These are phyloP conservation scores for Starmerella apicola DNA, from an alignment of 805 yeast genomes.

Conservation along the genomic window DNA sequence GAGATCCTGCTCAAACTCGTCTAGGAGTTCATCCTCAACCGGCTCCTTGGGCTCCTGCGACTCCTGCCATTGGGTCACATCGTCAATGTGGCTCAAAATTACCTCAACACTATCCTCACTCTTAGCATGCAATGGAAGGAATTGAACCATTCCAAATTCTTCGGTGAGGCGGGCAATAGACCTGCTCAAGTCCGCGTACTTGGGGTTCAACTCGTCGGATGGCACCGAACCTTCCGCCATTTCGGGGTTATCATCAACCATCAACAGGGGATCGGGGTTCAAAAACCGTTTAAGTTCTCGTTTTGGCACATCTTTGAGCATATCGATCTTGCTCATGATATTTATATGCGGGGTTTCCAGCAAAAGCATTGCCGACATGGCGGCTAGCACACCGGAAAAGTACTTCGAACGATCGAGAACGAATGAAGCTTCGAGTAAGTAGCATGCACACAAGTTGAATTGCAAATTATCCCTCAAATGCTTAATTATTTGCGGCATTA, in stretches of 20 bases:
- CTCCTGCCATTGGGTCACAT: conserved; percentile 96
- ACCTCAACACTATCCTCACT: conserved; percentile 65
- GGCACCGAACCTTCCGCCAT: neutral
- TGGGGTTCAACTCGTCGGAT: conserved; percentile 39
- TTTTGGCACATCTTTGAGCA: conserved; percentile 64
- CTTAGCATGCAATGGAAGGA: conserved; percentile 74
- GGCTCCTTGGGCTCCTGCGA: conserved; percentile 96
- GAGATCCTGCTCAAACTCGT: conserved; percentile 12
- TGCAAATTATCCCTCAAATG: conserved; percentile 70
- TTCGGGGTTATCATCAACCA: conserved; percentile 36
- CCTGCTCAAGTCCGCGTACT: conserved; percentile 57
- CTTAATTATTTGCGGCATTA: conserved; percentile 74
- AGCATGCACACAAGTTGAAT: conserved; percentile 85
- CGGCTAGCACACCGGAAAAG: conserved; percentile 88
- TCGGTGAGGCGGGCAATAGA: conserved; percentile 84
- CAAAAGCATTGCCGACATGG: conserved; percentile 96
- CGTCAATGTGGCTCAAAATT: conserved; percentile 85
- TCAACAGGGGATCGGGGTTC: conserved; percentile 79
- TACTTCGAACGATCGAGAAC: conserved; percentile 82
- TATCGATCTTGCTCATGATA: conserved; percentile 73
- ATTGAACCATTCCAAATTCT: conserved; percentile 98
- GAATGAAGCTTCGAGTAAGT: conserved; percentile 86
- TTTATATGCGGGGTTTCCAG: conserved; percentile 92
- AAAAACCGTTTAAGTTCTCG: conserved; percentile 70
- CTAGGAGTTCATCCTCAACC: conserved; percentile 23